Evolutionary conservation across 306 rosid genomes (phyloP).

Genomic region (Malus orientalis): DNA sequence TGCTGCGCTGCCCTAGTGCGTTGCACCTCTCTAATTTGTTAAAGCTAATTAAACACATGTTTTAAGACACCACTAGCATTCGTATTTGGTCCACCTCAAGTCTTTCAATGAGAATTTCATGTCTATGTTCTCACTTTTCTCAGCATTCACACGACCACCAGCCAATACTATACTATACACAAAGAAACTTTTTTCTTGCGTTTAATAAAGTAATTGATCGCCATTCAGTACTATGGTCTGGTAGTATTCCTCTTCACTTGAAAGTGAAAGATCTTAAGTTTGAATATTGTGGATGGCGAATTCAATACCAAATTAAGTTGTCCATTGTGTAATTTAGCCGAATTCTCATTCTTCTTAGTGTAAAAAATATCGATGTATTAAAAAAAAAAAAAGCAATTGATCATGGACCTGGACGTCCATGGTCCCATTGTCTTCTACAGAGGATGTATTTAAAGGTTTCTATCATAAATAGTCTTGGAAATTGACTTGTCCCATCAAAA

Average conservation of each 20-base stretch:
- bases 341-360: rapidly evolving
- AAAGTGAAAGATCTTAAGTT: too few species aligned
- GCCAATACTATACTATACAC: too few species aligned
- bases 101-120: background rate
- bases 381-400: too few species aligned
- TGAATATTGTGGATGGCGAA: rapidly evolving
- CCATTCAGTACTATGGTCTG: rapidly evolving
- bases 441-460: too few species aligned
- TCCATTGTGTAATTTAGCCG: too few species aligned
- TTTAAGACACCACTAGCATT: background rate
- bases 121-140: background rate
- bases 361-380: too few species aligned
- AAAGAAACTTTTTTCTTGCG: too few species aligned
- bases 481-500: too few species aligned
- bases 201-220: background rate
- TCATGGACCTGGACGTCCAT: background rate
- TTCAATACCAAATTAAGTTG: too few species aligned
- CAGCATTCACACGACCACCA: background rate
- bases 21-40: background rate
- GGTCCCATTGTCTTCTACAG: too few species aligned
- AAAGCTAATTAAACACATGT: background rate
- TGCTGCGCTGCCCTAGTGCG: background rate
- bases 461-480: too few species aligned
- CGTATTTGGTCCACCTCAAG: background rate
- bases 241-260: rapidly evolving